These are phyloP conservation scores for Coccomyxa sp. DNA, from an alignment of 139 green algal species.

Conservation along the genomic window DNA sequence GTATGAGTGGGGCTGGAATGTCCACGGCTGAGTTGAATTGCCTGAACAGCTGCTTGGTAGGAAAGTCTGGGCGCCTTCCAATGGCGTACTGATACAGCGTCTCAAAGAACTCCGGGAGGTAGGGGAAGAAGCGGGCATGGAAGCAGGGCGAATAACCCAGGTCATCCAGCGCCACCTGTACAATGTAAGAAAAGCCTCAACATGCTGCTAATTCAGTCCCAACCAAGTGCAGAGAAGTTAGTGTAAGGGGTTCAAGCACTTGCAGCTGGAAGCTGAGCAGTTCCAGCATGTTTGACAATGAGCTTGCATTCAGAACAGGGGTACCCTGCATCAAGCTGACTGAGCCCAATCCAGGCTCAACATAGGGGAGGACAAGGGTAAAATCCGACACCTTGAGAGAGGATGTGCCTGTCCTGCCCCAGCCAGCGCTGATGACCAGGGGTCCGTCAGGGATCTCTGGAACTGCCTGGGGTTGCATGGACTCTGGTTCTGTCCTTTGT, in stretches of 20 bases:
- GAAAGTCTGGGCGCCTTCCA: not conserved
- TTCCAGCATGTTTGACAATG: too few relatives aligned
- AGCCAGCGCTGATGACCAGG: slow-evolving; percentile 5
- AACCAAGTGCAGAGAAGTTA: too few relatives aligned
- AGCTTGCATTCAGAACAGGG: too few relatives aligned
- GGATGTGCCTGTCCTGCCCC: not conserved
- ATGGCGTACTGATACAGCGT: not conserved
- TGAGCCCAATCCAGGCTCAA: too few relatives aligned
- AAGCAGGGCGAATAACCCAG: not conserved
- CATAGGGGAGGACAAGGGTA: too few relatives aligned
- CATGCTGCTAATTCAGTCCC: too few relatives aligned
- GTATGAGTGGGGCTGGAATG: not conserved
- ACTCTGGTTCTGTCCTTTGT: not conserved
- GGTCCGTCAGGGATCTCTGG: not conserved
- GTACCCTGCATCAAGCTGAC: too few relatives aligned
- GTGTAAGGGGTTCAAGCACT: too few relatives aligned
- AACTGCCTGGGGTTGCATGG: too few relatives aligned
- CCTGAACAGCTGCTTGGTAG: not conserved
- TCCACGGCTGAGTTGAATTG: not conserved
- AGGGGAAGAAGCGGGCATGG: slow-evolving; percentile 1
- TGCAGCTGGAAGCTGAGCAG: too few relatives aligned
- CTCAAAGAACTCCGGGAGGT: not conserved
- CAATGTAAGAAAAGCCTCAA: too few relatives aligned
- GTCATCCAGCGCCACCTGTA: slow-evolving; percentile 1
- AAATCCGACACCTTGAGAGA: slow-evolving; percentile 6